phyloP scores from a whole-genome alignment of 176 grass and related monocot species.

The Aegilops tauschii region DNA sequence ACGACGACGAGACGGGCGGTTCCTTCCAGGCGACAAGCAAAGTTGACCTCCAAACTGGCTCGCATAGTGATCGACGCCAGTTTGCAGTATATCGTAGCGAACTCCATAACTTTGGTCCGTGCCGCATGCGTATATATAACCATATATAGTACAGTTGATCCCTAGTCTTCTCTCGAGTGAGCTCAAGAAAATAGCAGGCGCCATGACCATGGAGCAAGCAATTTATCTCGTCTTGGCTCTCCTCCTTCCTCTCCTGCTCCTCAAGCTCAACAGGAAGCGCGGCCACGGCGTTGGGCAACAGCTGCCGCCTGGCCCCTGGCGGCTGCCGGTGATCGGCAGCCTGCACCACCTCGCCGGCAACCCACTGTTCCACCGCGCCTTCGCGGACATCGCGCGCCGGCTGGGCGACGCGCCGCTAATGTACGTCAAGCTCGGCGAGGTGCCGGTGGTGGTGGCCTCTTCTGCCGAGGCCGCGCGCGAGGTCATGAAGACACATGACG shows the following conservation, averaged over 20 bases:
- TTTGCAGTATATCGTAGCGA: too few species aligned
- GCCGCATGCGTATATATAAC: not conserved
- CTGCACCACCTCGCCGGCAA: not conserved
- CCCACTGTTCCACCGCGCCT: not conserved
- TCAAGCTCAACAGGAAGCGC: not conserved
- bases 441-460: not conserved
- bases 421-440: conserved; percentile 7
- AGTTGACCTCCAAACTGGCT: too few species aligned
- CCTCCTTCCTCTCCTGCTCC: not conserved
- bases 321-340: not conserved
- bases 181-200: not conserved
- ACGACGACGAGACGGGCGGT: too few species aligned
- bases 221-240: not conserved
- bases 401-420: not conserved
- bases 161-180: not conserved
- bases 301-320: not conserved
- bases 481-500: not conserved
- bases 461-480: not conserved
- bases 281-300: too few species aligned
- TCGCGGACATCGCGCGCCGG: not conserved
- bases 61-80: too few species aligned
- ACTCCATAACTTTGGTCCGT: not conserved
- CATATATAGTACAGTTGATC: not conserved
- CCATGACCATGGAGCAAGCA: conserved; percentile 4
- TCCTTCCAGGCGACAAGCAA: too few species aligned